These are phyloP conservation scores for Anacardium occidentale DNA, from an alignment of 345 rosid genomes.

Conservation along the genomic window DNA sequence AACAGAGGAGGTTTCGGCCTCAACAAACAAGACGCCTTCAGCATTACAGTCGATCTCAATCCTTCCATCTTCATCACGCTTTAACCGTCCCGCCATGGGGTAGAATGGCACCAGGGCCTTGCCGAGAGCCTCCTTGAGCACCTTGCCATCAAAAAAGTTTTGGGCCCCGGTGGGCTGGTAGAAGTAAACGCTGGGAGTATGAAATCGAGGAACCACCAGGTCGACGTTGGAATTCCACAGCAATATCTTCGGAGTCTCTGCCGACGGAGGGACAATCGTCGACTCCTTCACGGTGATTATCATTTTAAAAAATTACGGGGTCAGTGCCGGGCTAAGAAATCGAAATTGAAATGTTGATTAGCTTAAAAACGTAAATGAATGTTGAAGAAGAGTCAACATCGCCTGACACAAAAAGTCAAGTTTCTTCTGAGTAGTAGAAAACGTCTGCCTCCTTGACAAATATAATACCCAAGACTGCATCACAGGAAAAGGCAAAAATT, in stretches of 20 bases:
- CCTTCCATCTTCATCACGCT: slow-evolving; percentile 76
- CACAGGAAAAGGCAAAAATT: too few relatives aligned
- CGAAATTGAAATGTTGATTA: not conserved
- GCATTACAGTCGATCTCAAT: slow-evolving; percentile 89
- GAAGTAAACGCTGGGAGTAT: slow-evolving; percentile 93
- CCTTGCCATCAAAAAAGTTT: slow-evolving; percentile 62
- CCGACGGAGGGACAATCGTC: slow-evolving; percentile 69
- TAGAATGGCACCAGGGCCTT: slow-evolving; percentile 83
- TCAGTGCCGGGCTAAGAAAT: not conserved
- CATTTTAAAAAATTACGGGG: slow-evolving; percentile 27
- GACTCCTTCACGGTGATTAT: slow-evolving; percentile 66
- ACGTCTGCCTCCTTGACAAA: too few relatives aligned
- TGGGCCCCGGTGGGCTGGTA: slow-evolving; percentile 62
- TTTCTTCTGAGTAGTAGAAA: not conserved
- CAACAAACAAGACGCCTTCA: slow-evolving; percentile 79
- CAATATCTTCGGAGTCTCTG: slow-evolving; percentile 49
- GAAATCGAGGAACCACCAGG: slow-evolving; percentile 83
- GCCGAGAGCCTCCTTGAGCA: slow-evolving; percentile 64
- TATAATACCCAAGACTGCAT: too few relatives aligned
- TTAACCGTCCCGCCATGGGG: slow-evolving; percentile 89
- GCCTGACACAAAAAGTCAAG: not conserved
- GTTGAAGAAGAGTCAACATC: not conserved
- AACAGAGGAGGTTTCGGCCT: slow-evolving; percentile 62
- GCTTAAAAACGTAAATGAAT: not conserved
- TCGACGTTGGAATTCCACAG: slow-evolving; percentile 94